A percentile compares a stretch with the other conserved stretches of the same genome.
Evolutionary conservation across 306 rosid species (phyloP).

Genomic region (Vigna angularis): DNA sequence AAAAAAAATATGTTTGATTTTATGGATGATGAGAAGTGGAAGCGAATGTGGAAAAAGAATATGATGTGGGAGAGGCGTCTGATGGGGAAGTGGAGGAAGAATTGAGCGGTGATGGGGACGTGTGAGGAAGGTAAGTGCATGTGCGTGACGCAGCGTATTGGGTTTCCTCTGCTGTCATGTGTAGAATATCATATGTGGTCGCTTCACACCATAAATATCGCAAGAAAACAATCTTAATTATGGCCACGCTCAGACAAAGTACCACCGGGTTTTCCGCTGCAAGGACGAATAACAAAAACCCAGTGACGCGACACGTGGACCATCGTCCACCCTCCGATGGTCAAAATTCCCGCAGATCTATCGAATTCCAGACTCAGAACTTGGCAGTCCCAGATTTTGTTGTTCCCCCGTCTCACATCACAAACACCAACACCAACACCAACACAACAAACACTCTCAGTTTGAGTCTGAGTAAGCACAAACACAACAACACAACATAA

Average conservation of each 20-base stretch:
- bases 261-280: slow-evolving; percentile 81
- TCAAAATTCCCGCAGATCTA: neutral
- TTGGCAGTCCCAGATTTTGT: slow-evolving; percentile 48
- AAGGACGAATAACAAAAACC: slow-evolving; percentile 74
- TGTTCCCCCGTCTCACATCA: slow-evolving; percentile 47
- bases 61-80: slow-evolving; percentile 10
- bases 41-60: too few relatives aligned
- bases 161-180: neutral
- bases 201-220: slow-evolving; percentile 35
- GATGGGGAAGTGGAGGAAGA: slow-evolving; percentile 9
- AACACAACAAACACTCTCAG: neutral
- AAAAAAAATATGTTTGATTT: too few relatives aligned
- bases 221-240: slow-evolving; percentile 47
- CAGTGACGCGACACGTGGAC: slow-evolving; percentile 57
- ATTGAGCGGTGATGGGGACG: slow-evolving; percentile 15
- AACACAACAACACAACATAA: neutral
- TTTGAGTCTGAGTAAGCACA: slow-evolving; percentile 17
- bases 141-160: slow-evolving; percentile 22
- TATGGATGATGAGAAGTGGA: too few relatives aligned
- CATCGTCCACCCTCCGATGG: neutral
- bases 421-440: neutral
- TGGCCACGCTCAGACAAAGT: slow-evolving; percentile 54
- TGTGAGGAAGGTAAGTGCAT: slow-evolving; percentile 34
- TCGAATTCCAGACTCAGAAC: neutral
- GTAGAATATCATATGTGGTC: neutral